Percentiles rank a stretch among this genome's conserved stretches.
phyloP scores from a whole-genome alignment of 78 protist genomes.

The Dictyostelium brefeldianum region DNA sequence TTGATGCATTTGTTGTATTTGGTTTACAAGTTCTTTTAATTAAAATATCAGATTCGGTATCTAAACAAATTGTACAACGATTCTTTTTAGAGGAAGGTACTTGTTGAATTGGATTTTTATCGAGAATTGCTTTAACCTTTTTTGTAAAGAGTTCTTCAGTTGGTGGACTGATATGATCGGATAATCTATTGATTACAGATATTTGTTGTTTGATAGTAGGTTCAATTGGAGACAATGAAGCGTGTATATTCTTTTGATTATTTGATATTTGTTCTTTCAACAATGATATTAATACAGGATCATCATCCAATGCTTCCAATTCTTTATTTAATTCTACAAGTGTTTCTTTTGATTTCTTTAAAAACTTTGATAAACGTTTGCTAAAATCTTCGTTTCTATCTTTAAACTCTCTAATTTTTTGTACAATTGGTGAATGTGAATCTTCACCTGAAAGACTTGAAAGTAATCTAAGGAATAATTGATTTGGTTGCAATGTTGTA shows the following conservation, averaged over 20 bases:
- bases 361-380: constrained; percentile 13
- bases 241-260: background rate
- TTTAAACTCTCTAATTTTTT: constrained; percentile 13
- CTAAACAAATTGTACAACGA: constrained; percentile 45
- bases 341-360: constrained; percentile 16
- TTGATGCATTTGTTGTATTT: background rate
- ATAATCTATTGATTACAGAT: constrained; percentile 8
- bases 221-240: background rate
- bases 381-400: constrained; percentile 20
- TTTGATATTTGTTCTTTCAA: background rate
- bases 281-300: background rate
- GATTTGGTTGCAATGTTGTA: background rate
- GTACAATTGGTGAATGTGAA: constrained; percentile 25
- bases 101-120: background rate
- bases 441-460: background rate
- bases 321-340: constrained; percentile 23
- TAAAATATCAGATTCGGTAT: constrained; percentile 2
- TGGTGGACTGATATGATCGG: constrained; percentile 63
- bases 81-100: background rate
- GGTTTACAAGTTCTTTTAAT: constrained; percentile 55
- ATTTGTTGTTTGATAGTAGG: constrained; percentile 44
- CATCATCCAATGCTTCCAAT: constrained; percentile 15
- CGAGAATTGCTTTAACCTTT: background rate
- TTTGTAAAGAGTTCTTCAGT: constrained; percentile 60
- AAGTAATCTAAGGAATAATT: constrained; percentile 36